Evolutionary conservation across 179 eudicot species (phyloP).

Genomic region (Corrigiola litoralis): DNA sequence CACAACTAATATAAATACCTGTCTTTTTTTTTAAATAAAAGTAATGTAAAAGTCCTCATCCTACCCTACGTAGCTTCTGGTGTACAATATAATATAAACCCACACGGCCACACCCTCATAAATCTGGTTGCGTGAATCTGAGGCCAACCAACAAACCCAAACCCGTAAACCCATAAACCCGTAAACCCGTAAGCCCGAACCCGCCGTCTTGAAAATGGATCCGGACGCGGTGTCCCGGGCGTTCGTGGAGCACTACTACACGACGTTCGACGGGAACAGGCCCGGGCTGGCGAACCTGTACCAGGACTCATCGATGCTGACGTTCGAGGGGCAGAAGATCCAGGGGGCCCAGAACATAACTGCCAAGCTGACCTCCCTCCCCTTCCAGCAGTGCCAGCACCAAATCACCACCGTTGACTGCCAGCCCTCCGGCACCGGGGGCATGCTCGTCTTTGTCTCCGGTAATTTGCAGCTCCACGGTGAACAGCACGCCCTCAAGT

Average conservation of each 20-base stretch:
- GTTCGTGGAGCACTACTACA: slow-evolving; percentile 89
- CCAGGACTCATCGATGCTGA: slow-evolving; percentile 71
- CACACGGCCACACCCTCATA: too few species aligned
- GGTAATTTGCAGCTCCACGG: slow-evolving; percentile 70
- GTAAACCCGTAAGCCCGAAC: too few species aligned
- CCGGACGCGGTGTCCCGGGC: slow-evolving; percentile 70
- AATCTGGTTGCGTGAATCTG: slow-evolving; percentile 19
- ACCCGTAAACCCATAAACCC: background rate
- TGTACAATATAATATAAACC: too few species aligned
- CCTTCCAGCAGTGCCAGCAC: slow-evolving; percentile 84
- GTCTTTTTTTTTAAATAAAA: too few species aligned
- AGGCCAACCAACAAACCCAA: background rate
- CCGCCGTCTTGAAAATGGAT: slow-evolving; percentile 42
- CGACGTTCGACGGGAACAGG: slow-evolving; percentile 74
- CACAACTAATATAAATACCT: too few species aligned
- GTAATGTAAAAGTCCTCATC: too few species aligned
- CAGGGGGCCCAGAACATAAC: slow-evolving; percentile 59
- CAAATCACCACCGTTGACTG: slow-evolving; percentile 67
- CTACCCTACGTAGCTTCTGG: too few species aligned
- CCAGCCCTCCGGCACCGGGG: slow-evolving; percentile 79
- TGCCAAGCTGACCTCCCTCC: slow-evolving; percentile 55
- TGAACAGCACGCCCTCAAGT: slow-evolving; percentile 68
- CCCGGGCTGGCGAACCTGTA: slow-evolving; percentile 48
- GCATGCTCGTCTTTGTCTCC: slow-evolving; percentile 74
- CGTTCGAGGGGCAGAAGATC: slow-evolving; percentile 79